Base-by-base conservation (phyloP, 31 red algal genomes). In the Odonthalia washingtoniensis region DNA sequence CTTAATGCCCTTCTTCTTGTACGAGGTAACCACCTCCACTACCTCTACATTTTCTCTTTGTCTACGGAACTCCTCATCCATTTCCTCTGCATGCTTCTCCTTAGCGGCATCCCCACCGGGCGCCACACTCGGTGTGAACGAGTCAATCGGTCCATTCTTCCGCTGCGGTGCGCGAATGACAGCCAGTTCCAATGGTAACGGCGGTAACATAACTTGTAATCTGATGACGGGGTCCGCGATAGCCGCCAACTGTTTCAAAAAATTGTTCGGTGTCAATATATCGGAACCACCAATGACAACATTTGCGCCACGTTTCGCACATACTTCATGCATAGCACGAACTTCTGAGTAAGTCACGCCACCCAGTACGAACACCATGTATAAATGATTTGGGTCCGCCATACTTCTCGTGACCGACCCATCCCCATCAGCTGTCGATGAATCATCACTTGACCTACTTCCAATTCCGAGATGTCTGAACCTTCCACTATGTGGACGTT, bases 181-280 rank as follows among this genome's bases (percentile, higher is more conserved):
- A 30, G 93, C 93, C n/a, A 95, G 83, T 35, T 90, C 88, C 27
- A 95, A 32, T 3, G 93, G 87, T 16, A 90, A 82, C 21, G 93
- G 93, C n/a, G 93, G 93, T 52, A 90, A 87, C 93, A 95, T 95
- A n/a, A 95, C 60, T 36, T 73, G 83, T 61, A 95, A 90, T 0
- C 93, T 87, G 75, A 82, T 40, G 16, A 95, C 82, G 18, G 93
- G 87, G 62, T 97, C 88, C 9, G 72, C 87, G 30, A 97, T 75
- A 57, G 87, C 81, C 36, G 77, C 74, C 14, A 93, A 40, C 39
- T 46, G 72, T 28, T 87, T 84, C 65, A 93, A 44, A 69, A 92
- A 93, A 32, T 21, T 76, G 37, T 77, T 53, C 6, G 95, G 95
- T 24, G 87, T 88, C 82, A 96, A 39, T 34, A 97, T 78, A 5